phyloP scores from a whole-genome alignment of 441 rosid species.

The Macaranga tanarius region DNA sequence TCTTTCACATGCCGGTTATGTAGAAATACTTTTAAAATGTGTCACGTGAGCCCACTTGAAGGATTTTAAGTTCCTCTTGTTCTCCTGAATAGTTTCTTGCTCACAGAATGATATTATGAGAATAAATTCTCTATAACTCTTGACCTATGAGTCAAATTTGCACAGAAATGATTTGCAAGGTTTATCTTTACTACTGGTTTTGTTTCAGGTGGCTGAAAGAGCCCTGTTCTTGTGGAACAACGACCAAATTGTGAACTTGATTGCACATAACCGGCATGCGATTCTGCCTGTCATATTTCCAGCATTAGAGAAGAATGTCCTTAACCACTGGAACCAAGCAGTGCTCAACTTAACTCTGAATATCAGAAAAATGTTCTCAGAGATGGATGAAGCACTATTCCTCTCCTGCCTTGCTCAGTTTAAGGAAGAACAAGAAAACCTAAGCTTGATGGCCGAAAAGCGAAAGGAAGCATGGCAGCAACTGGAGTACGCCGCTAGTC shows the following conservation, averaged over 20 bases:
- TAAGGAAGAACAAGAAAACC: slow-evolving; percentile 61
- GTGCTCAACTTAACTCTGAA: slow-evolving; percentile 72
- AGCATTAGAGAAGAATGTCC: slow-evolving; percentile 68
- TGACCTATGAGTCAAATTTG: background rate
- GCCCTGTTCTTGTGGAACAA: slow-evolving; percentile 92
- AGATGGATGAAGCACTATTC: slow-evolving; percentile 80
- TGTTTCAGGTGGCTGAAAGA: slow-evolving; percentile 85
- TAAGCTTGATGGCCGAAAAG: slow-evolving; percentile 45
- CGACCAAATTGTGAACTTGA: slow-evolving; percentile 74
- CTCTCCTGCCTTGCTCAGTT: slow-evolving; percentile 61
- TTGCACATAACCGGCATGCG: slow-evolving; percentile 64
- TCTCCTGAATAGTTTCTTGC: background rate
- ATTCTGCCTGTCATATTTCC: slow-evolving; percentile 70
- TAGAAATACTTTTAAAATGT: slow-evolving; percentile 4
- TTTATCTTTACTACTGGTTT: slow-evolving; percentile 8
- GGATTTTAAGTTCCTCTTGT: background rate
- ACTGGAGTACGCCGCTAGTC: slow-evolving; percentile 66
- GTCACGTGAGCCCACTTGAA: background rate
- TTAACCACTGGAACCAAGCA: slow-evolving; percentile 80
- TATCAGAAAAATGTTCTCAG: slow-evolving; percentile 72
- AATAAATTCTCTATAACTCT: background rate
- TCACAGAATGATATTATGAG: background rate
- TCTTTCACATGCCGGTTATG: background rate
- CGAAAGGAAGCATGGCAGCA: slow-evolving; percentile 67
- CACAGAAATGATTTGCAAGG: background rate